Percentiles rank a stretch among this genome's conserved stretches.
phyloP scores from a whole-genome alignment of 495 filamentous ascomycete genomes.

The Penicillium canariense region DNA sequence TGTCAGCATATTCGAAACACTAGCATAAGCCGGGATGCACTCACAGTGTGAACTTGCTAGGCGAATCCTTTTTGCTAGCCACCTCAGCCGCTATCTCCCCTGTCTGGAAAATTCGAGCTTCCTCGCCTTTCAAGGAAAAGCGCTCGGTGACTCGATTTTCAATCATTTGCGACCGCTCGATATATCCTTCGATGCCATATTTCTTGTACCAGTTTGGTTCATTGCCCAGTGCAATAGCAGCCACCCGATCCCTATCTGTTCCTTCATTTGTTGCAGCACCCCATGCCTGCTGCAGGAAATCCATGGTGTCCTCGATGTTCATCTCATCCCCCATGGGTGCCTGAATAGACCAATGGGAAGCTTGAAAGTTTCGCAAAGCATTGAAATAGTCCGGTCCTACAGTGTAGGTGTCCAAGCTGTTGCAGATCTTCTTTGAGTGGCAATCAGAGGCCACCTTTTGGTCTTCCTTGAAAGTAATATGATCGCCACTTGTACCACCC shows the following conservation, averaged over 20 bases:
- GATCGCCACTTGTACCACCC: constrained; percentile 25
- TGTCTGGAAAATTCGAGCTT: background rate
- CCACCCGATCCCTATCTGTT: constrained; percentile 16
- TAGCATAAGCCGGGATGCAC: background rate
- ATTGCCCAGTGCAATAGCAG: constrained; percentile 27
- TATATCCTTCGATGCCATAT: background rate
- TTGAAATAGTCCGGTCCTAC: constrained; percentile 25
- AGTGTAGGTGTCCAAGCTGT: constrained; percentile 8
- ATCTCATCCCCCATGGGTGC: constrained; percentile 17
- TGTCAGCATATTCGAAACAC: background rate
- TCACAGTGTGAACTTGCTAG: background rate
- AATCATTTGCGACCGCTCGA: background rate
- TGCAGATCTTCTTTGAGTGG: background rate
- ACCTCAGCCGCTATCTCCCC: background rate
- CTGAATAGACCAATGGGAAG: constrained; percentile 21
- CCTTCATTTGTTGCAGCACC: background rate
- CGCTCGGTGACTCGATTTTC: background rate
- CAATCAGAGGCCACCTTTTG: background rate
- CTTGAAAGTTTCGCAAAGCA: constrained; percentile 16
- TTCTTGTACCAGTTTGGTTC: constrained; percentile 19
- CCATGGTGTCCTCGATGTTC: constrained; percentile 12
- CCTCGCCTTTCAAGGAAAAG: background rate
- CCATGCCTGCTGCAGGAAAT: constrained; percentile 16
- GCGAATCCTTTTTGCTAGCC: background rate
- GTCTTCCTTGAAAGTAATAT: background rate